Evolutionary conservation across 192 early-diverging fungal species (phyloP).

Genomic region (Funneliformis geosporum): DNA sequence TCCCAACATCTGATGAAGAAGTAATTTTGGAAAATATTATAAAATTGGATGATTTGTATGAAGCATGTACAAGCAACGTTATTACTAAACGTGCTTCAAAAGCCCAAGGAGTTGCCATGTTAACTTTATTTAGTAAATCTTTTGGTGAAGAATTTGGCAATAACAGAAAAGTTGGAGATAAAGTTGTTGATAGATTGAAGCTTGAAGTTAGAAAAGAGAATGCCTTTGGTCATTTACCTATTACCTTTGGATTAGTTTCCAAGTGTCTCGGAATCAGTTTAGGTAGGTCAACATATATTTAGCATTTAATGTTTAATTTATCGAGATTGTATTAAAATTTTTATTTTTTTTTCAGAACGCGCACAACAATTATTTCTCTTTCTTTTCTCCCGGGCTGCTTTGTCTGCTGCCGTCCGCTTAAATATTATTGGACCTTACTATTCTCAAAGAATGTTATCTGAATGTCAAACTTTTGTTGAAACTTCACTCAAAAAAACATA

Average conservation of each 20-base stretch:
- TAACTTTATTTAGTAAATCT: conserved; percentile 63
- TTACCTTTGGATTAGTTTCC: conserved; percentile 77
- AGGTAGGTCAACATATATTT: conserved; percentile 22
- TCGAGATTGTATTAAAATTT: not conserved
- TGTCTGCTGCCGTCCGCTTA: conserved; percentile 85
- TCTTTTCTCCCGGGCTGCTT: conserved; percentile 80
- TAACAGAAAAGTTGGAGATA: not conserved
- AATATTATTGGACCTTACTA: conserved; percentile 89
- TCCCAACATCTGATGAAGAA: not conserved
- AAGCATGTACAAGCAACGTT: conserved; percentile 56
- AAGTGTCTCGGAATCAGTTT: conserved; percentile 47
- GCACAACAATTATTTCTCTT: conserved; percentile 79
- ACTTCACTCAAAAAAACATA: conserved; percentile 49
- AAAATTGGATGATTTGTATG: conserved; percentile 45
- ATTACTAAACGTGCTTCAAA: conserved; percentile 67
- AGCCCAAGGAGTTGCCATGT: conserved; percentile 69
- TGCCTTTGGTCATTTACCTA: conserved; percentile 73
- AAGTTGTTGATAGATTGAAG: conserved; percentile 41
- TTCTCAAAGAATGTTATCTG: conserved; percentile 73
- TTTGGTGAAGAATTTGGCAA: conserved; percentile 44
- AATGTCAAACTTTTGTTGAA: conserved; percentile 55
- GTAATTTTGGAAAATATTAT: conserved; percentile 38
- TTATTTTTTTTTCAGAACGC: conserved; percentile 48
- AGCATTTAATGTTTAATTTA: not conserved
- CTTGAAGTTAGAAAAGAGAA: conserved; percentile 38